phyloP scores from a whole-genome alignment of 306 rosid genomes.

The Fagus sylvatica region DNA sequence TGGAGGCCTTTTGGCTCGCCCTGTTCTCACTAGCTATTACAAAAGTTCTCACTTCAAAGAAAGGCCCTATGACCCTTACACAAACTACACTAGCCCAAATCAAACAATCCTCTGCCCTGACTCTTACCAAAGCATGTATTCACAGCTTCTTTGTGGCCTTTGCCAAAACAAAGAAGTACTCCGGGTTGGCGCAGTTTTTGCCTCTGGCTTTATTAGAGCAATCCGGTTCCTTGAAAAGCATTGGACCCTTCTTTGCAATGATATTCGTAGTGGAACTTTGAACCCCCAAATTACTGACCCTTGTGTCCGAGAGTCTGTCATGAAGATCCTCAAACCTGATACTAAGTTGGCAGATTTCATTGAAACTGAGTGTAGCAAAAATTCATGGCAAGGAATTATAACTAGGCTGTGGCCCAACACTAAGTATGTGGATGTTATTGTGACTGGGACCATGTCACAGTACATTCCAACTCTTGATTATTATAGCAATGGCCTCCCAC shows the following conservation, averaged over 20 bases:
- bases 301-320: constrained; percentile 51
- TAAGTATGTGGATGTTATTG: constrained; percentile 87
- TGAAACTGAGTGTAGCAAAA: constrained; percentile 51
- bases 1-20: constrained; percentile 70
- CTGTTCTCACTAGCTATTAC: constrained; percentile 80
- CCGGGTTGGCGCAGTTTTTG: constrained; percentile 77
- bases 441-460: constrained; percentile 96
- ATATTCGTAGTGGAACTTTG: constrained; percentile 62
- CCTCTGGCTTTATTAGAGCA: constrained; percentile 82
- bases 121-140: constrained; percentile 92
- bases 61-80: constrained; percentile 78
- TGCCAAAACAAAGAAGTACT: constrained; percentile 62
- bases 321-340: constrained; percentile 53
- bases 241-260: constrained; percentile 58
- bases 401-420: constrained; percentile 86
- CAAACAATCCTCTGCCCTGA: constrained; percentile 78
- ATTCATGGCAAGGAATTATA: constrained; percentile 76
- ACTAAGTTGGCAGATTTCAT: constrained; percentile 59
- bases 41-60: constrained; percentile 66
- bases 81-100: constrained; percentile 82
- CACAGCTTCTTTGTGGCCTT: constrained; percentile 83
- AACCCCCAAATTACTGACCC: constrained; percentile 46
- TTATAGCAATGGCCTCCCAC: constrained; percentile 76
- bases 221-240: constrained; percentile 73
- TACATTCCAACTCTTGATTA: constrained; percentile 79